Evolutionary conservation across 768 basidiomycete genomes (phyloP), one percentile per base, ranked within the genome.

Genomic region (Sarcomyxa edulis): DNA sequence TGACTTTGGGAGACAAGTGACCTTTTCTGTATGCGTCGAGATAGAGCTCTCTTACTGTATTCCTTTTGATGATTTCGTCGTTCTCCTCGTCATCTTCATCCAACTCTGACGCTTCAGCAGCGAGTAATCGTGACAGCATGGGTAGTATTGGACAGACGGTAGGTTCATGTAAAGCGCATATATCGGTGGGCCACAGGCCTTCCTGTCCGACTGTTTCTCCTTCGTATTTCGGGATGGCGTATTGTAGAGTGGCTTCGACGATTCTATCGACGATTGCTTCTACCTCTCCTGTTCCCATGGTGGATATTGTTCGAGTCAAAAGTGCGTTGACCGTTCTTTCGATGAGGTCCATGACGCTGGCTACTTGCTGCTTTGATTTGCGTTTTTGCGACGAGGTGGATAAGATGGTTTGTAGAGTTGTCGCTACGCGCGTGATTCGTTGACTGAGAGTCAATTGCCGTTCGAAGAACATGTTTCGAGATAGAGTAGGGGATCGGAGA

Each of bases 281-380:
- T 19, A 78, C 60, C 57, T 90, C 85, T n/a, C 76, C 78, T 0
- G 76, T 59, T 7, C 72, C 68, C 52, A 83, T 59, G 3, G 66
- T 65, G 11, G 69, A 56, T 7, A 62, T 53, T 3, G 73, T 68
- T 42, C 80, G 64, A 3, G 58, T 49, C 16, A 85, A 60, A 5
- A 89, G 66, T 1, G 72, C 60, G 35, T 73, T 72, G 14, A 86
- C 79, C 1, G 82, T 74, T 34, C 72, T 68, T 43, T 80, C 79
- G 40, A 89, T 86, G 44, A 88, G 74, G 53, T 87, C 81, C 73
- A 87, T 81, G 33, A 85, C 85, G 46, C 77, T 78, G 20, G 68
- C 75, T 10, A 85, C 66, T 52, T 66, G 72, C 42, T 78, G 67
- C 50, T 72, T 78, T 23, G 61, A 61, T 41, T 70, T 74, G 37